Percentiles rank a stretch among this genome's conserved stretches.
phyloP scores from a whole-genome alignment of 345 rosid genomes.

The Citrus sinensis region DVS_A1.0 CM039165.1:15289501-15290000 shows the following conservation, averaged over 20 bases:
- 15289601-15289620: slow-evolving; percentile 29
- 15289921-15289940: neutral
- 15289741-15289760: slow-evolving; percentile 15
- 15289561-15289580: neutral
- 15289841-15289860: slow-evolving; percentile 11
- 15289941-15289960: neutral
- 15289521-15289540: too few species aligned
- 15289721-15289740: slow-evolving; percentile 22
- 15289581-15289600: slow-evolving; percentile 8
- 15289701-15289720: neutral
- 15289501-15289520: too few species aligned
- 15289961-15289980: too few species aligned
- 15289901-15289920: neutral
- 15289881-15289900: neutral
- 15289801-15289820: slow-evolving; percentile 1
- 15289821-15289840: neutral
- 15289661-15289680: neutral
- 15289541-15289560: too few species aligned
- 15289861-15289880: neutral
- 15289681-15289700: neutral
- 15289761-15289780: slow-evolving; percentile 14
- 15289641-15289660: too few species aligned
- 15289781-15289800: slow-evolving; percentile 33
- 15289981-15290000: too few species aligned
- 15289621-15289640: neutral